phyloP scores from a whole-genome alignment of 371 early-diverging fungal genomes.

The Apophysomyces variabilis region DNA sequence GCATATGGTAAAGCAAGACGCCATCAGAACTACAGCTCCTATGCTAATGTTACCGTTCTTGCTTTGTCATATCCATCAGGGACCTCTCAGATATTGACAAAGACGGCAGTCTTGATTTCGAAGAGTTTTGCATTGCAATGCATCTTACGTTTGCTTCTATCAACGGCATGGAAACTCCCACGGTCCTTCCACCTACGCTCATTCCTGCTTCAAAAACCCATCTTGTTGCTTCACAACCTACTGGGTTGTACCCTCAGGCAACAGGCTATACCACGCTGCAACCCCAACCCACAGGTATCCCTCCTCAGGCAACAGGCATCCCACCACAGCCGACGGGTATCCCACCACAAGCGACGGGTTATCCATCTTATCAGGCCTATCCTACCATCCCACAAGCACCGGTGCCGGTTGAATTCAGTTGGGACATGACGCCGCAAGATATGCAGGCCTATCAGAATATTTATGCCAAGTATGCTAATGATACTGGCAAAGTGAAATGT shows the following conservation, averaged over 20 bases:
- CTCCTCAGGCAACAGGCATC: not conserved
- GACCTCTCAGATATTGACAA: slow-evolving; percentile 88
- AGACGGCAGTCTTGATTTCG: slow-evolving; percentile 87
- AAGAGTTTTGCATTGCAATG: slow-evolving; percentile 89
- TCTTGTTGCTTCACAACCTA: slow-evolving; percentile 18
- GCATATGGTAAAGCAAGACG: slow-evolving; percentile 64
- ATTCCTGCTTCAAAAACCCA: slow-evolving; percentile 51
- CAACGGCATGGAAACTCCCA: slow-evolving; percentile 66
- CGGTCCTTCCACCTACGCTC: slow-evolving; percentile 55
- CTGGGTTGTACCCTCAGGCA: slow-evolving; percentile 35
- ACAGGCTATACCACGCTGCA: slow-evolving; percentile 31
- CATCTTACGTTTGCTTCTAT: slow-evolving; percentile 75
- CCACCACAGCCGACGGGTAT: too few relatives aligned
- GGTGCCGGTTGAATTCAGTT: slow-evolving; percentile 65
- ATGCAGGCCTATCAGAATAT: slow-evolving; percentile 71
- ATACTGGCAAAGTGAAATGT: slow-evolving; percentile 69
- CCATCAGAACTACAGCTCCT: not conserved
- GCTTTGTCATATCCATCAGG: slow-evolving; percentile 38
- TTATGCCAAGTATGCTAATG: slow-evolving; percentile 63
- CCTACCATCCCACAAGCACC: slow-evolving; percentile 16
- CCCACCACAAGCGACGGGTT: slow-evolving; percentile 26
- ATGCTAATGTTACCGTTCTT: not conserved
- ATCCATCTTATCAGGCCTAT: slow-evolving; percentile 31
- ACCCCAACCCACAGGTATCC: slow-evolving; percentile 35
- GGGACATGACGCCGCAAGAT: slow-evolving; percentile 77